A percentile compares a stretch with the other conserved stretches of the same genome.
Conservation (phyloP, 208 protist genomes). For the Trypanosoma scelopori region DNA sequence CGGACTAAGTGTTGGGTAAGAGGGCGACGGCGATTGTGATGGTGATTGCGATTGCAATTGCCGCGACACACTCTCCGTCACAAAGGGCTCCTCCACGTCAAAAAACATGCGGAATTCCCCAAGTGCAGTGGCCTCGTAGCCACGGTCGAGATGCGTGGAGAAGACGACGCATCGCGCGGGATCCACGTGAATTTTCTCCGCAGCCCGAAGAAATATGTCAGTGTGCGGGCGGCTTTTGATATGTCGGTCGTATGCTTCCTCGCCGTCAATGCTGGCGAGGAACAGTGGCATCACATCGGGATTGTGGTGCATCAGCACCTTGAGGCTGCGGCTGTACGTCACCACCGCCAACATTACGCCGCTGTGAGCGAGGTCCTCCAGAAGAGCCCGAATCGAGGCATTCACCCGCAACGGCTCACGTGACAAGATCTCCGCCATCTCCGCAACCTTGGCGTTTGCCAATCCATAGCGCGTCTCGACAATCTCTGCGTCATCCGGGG, state of each 20-base stretch:
- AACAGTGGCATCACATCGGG: constrained; percentile 64
- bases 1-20: constrained; percentile 52
- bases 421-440: constrained; percentile 78
- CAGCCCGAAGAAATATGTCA: constrained; percentile 73
- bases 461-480: constrained; percentile 89
- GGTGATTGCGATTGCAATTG: constrained; percentile 2
- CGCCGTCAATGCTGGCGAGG: constrained; percentile 80
- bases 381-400: constrained; percentile 45
- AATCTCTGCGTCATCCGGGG: constrained; percentile 86
- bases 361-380: constrained; percentile 55
- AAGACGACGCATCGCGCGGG: constrained; percentile 75
- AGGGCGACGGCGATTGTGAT: too few relatives aligned
- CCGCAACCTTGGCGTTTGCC: constrained; percentile 87
- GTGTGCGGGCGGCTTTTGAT: constrained; percentile 81
- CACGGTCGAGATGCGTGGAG: constrained; percentile 75
- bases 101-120: constrained; percentile 86
- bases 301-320: constrained; percentile 53
- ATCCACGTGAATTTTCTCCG: constrained; percentile 86
- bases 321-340: constrained; percentile 78
- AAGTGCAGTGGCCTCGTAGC: constrained; percentile 61
- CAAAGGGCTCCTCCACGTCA: constrained; percentile 87
- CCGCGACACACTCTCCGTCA: constrained; percentile 40
- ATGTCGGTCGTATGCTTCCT: constrained; percentile 77
- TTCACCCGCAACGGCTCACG: constrained; percentile 55
- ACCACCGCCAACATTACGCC: constrained; percentile 76